Evolutionary conservation across 192 early-diverging fungal species (phyloP).

Genomic region (Chytriomyces sp.): DNA sequence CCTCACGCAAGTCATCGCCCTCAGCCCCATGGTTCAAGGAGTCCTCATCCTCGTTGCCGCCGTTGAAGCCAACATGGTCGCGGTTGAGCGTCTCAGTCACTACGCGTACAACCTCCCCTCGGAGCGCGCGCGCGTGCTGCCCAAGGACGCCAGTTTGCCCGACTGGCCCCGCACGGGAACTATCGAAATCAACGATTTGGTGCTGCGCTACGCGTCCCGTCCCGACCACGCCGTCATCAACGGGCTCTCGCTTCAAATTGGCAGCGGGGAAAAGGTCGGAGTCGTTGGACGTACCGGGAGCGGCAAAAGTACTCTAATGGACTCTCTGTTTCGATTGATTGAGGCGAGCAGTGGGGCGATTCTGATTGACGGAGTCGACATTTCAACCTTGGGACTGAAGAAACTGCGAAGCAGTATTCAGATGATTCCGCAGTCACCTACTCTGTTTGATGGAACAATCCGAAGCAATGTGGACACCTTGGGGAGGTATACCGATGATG

Average conservation of each 20-base stretch:
- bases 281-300: constrained; percentile 84
- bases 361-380: constrained; percentile 66
- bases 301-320: constrained; percentile 69
- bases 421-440: constrained; percentile 65
- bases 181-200: constrained; percentile 64
- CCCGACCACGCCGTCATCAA: constrained; percentile 64
- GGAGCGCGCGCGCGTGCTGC: constrained; percentile 2
- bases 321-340: constrained; percentile 67
- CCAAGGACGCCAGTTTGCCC: constrained; percentile 7
- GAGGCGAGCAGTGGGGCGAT: constrained; percentile 60
- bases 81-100: constrained; percentile 13
- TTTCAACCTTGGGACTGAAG: constrained; percentile 57
- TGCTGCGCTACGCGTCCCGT: constrained; percentile 54
- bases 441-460: constrained; percentile 58
- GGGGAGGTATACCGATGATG: constrained; percentile 59
- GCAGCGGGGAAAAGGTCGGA: constrained; percentile 76
- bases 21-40: background rate
- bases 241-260: constrained; percentile 66
- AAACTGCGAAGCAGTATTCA: constrained; percentile 53
- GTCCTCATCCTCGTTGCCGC: constrained; percentile 4
- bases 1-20: constrained; percentile 12
- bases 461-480: constrained; percentile 75
- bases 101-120: constrained; percentile 2
- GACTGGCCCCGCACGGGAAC: constrained; percentile 24
- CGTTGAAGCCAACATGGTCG: constrained; percentile 17